phyloP scores from a whole-genome alignment of 2,329 filamentous ascomycete species.

The Bertia moriformis region DNA sequence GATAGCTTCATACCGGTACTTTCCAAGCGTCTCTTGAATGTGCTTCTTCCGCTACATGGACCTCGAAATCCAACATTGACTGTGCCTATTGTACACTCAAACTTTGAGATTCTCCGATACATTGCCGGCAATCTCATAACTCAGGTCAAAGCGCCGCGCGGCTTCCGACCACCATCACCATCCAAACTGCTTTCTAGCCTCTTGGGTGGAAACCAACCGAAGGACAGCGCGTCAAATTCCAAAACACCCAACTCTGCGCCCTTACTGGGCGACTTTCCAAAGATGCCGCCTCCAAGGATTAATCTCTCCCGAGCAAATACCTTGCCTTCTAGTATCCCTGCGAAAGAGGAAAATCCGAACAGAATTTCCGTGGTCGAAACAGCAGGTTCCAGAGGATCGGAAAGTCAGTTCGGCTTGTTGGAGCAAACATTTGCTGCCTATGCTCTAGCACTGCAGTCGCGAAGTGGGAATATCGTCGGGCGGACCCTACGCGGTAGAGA shows the following conservation, averaged over 20 bases:
- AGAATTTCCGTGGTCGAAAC: slow-evolving; percentile 18
- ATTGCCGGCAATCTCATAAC: slow-evolving; percentile 26
- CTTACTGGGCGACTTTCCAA: slow-evolving; percentile 7
- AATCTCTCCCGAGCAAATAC: slow-evolving; percentile 27
- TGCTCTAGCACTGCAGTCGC: slow-evolving; percentile 64
- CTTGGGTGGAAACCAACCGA: slow-evolving; percentile 44
- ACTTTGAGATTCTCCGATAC: slow-evolving; percentile 1
- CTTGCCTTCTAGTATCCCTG: slow-evolving; percentile 24
- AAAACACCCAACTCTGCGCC: slow-evolving; percentile 5
- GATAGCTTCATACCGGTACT: neutral
- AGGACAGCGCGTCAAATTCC: slow-evolving; percentile 22
- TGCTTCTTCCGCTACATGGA: neutral
- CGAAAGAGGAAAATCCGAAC: slow-evolving; percentile 24
- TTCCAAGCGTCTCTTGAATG: neutral
- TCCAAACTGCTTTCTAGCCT: slow-evolving; percentile 82
- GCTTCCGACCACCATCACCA: slow-evolving; percentile 68
- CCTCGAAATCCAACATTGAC: neutral
- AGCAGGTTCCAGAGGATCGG: slow-evolving; percentile 33
- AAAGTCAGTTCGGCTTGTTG: slow-evolving; percentile 56
- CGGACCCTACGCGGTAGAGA: slow-evolving; percentile 58
- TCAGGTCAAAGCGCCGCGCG: slow-evolving; percentile 48
- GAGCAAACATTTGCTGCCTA: slow-evolving; percentile 80
- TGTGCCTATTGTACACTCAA: neutral
- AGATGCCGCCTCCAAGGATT: slow-evolving; percentile 24
- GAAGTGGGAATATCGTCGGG: slow-evolving; percentile 76